These are phyloP conservation scores for Cucumis hystrix DNA, from an alignment of 306 rosid species.

Conservation along the genomic window DNA sequence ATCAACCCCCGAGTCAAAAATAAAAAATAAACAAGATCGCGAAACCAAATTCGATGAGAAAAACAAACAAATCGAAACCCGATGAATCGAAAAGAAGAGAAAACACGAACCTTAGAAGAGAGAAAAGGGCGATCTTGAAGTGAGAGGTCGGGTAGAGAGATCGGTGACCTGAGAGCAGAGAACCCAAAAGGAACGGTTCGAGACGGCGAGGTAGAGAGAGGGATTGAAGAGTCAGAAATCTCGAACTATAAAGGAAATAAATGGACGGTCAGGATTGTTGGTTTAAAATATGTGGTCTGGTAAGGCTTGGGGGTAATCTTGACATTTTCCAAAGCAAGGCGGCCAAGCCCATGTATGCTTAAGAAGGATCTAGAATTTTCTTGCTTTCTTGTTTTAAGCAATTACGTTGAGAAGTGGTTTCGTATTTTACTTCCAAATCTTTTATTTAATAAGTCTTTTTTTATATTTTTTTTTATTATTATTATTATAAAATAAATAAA, in stretches of 20 bases:
- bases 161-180: conserved; percentile 1
- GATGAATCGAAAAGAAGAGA: background rate
- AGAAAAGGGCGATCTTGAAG: background rate
- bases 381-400: background rate
- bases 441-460: too few species aligned
- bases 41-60: background rate
- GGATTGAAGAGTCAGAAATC: background rate
- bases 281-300: background rate
- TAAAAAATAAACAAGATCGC: background rate
- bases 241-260: background rate
- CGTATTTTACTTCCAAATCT: too few species aligned
- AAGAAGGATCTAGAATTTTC: conserved; percentile 12
- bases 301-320: background rate
- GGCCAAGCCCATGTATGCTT: background rate
- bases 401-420: background rate
- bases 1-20: background rate
- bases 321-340: background rate
- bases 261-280: conserved; percentile 5
- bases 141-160: background rate
- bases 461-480: too few species aligned
- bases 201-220: conserved; percentile 5
- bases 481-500: too few species aligned
- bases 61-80: background rate
- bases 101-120: background rate
- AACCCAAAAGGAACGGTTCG: background rate